phyloP scores from a whole-genome alignment of 2,329 filamentous ascomycete genomes.

The Elsinoe australis region DNA sequence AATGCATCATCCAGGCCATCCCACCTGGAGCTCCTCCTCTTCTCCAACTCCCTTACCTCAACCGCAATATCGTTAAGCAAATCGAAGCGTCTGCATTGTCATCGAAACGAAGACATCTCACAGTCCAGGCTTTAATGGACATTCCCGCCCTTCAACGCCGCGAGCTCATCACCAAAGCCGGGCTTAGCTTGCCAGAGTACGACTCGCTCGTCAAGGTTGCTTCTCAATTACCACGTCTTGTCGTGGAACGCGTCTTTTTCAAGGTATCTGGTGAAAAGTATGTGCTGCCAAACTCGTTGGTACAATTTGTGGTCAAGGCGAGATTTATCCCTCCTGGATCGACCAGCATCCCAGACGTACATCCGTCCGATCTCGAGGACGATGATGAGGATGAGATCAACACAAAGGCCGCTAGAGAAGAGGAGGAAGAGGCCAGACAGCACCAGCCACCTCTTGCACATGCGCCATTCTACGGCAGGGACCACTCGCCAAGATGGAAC shows the following conservation, averaged over 20 bases:
- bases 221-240: conserved; percentile 72
- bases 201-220: conserved; percentile 66
- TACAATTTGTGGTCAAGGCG: conserved; percentile 90
- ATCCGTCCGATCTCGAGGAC: conserved; percentile 77
- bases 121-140: conserved; percentile 82
- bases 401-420: conserved; percentile 65
- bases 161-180: conserved; percentile 60
- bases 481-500: conserved; percentile 86
- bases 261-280: conserved; percentile 93
- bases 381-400: conserved; percentile 90
- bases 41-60: conserved; percentile 85
- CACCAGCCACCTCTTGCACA: conserved; percentile 78
- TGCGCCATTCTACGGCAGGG: conserved; percentile 82
- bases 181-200: conserved; percentile 71
- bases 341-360: conserved; percentile 63
- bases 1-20: conserved; percentile 84
- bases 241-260: conserved; percentile 91
- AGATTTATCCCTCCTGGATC: conserved; percentile 85
- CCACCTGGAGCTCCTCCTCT: conserved; percentile 77
- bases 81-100: conserved; percentile 57
- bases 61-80: conserved; percentile 51
- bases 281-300: conserved; percentile 85
- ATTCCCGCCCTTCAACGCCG: conserved; percentile 67
- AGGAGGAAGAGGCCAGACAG: conserved; percentile 54
- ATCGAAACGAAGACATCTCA: conserved; percentile 57